Evolutionary conservation across 352 stramenopile species (phyloP), one percentile per base, ranked within the genome.

Genomic region (Thraustotheca clavata): DNA sequence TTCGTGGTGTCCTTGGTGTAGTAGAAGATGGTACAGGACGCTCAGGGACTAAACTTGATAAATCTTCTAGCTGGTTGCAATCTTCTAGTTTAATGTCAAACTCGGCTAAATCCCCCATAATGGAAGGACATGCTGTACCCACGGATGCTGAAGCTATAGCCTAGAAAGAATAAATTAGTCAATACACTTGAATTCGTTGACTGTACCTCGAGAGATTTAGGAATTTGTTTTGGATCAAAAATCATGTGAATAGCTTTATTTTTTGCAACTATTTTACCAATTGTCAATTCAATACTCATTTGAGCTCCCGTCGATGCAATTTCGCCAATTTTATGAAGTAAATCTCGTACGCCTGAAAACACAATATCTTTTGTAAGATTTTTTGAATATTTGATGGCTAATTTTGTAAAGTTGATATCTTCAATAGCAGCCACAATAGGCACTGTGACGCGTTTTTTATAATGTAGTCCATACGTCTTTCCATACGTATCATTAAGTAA

Each of bases 371-470:
- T 91, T 16, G 77, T 91, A 55, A 91, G 72, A 29, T 73, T 83
- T 41, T 71, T 73, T 18, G 79, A 89, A 61, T 83, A 91, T 54
- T 88, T 90, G 73, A 88, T 90, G 65, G 81, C 81, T 55, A 90
- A 84, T 61, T 90, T 90, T 29, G 77, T 88, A 59, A 88, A 88
- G 57, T 88, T 88, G 68, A 88, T 83, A 60, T 90, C 79, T 49
- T 90, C 81, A 20, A 86, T 74, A n/a, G 80, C 73, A 24, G 75
- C 74, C 9, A 88, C 60, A 11, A 75, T 66, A 5, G 69, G 60
- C 0, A 67, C 26, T 29, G 69, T 65, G 8, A 70, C 47, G 46
- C 59, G 9, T 12, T 76, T 74, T 62, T 76, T 79, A 41, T 86
- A 76, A 31, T 76, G 70, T 8, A 90, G 71, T 7, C 74, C 73